Conservation (phyloP, 768 basidiomycete species). For the Calvatia gigantea region DNA sequence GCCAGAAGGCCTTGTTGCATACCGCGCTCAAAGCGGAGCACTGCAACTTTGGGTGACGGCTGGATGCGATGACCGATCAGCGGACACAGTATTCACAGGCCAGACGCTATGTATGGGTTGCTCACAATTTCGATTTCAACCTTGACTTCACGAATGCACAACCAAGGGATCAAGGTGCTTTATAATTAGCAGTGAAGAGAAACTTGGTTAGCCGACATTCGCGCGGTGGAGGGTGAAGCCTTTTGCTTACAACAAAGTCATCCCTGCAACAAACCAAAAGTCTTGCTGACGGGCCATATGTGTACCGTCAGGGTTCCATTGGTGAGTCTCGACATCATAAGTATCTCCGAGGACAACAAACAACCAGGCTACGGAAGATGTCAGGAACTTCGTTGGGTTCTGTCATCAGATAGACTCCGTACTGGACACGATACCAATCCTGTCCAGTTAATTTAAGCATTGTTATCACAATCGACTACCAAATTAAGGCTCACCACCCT, state of each 20-base stretch:
- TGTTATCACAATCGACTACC: background rate
- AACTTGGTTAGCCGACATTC: background rate
- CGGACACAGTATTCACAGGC: background rate
- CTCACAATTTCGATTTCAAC: constrained; percentile 76
- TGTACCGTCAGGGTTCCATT: constrained; percentile 60
- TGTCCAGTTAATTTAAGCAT: constrained; percentile 17
- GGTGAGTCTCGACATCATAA: constrained; percentile 51
- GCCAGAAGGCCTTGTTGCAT: constrained; percentile 85
- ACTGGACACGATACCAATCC: constrained; percentile 53
- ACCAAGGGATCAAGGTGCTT: constrained; percentile 74
- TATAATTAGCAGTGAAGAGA: background rate
- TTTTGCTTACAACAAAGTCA: constrained; percentile 63
- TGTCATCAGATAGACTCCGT: constrained; percentile 19
- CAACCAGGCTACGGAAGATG: constrained; percentile 44
- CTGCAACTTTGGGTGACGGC: constrained; percentile 80
- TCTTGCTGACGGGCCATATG: constrained; percentile 65
- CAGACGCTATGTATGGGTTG: constrained; percentile 10
- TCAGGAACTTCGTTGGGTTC: background rate
- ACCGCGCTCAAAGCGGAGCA: constrained; percentile 77
- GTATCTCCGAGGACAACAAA: constrained; percentile 69
- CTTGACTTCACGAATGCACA: constrained; percentile 69
- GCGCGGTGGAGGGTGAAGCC: background rate
- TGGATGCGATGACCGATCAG: constrained; percentile 23
- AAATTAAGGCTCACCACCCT: constrained; percentile 54
- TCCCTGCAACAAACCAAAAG: constrained; percentile 75